Base-by-base conservation (phyloP, 495 filamentous ascomycete genomes). In the Xanthoparmelia taractica region DNA sequence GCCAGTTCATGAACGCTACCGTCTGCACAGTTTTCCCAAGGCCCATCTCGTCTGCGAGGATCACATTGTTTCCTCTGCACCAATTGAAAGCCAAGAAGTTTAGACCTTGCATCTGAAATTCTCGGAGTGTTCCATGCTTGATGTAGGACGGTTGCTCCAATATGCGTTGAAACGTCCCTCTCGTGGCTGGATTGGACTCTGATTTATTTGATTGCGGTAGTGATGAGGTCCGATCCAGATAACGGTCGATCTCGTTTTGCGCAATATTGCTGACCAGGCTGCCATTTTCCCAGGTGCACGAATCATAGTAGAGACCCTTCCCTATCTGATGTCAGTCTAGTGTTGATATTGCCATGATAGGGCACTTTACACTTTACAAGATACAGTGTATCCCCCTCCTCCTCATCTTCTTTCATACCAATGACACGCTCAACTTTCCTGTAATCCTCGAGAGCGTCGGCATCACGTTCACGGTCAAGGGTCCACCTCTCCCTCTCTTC, bases 11-110 rank as follows among this genome's bases (percentile, higher is more conserved):
- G 73, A 97, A 97, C 0, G 94, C 81, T 27, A 99, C 92, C 2
- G 93, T 97, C 74, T 99, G 94, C 4, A 99, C 93, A 1, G 94
- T 99, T 78, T 99, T 99, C 31, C 94, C 94, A 34, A 99, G 79
- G 61, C 94, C 94, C 94, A 99, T 99, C 72, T 99, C 94, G 68
- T 99, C 94, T 17, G 94, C 94, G 18, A 99, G 80, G 59, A 99
- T 96, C 66, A 96, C 92, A 69, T 97, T 97, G 68, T 91, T 89
- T 50, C 85, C 85, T 65, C 85, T 85, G 50, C 88, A 88, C 94
- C 94, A 99, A 72, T 96, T 96, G 70, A 91, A 90, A 45, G 90
- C 90, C 61, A 99, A 76, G 75, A 96, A 97, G 75, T 97, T 97
- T 58, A 99, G 73, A 8, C 94, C 94, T 52, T 88, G 90, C 67